Percentiles rank a stretch among this genome's conserved stretches.
phyloP scores from a whole-genome alignment of 1,284 basidiomycete genomes.

The Leccinum solheimii region DNA sequence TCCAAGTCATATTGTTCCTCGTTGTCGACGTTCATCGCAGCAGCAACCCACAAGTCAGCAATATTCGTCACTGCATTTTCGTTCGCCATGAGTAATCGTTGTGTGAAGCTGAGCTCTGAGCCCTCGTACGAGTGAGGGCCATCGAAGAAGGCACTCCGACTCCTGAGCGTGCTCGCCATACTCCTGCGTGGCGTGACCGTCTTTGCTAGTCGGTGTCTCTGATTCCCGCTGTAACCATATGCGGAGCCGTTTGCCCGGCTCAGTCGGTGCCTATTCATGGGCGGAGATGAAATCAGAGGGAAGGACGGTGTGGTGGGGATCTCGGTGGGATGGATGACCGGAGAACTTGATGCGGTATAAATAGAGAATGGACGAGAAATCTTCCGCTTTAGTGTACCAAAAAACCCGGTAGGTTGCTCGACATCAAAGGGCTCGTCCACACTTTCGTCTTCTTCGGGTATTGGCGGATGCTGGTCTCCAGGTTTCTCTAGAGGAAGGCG shows the following conservation, averaged over 20 bases:
- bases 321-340: slow-evolving; percentile 41
- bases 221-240: slow-evolving; percentile 67
- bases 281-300: slow-evolving; percentile 48
- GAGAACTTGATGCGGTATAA: slow-evolving; percentile 43
- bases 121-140: slow-evolving; percentile 40
- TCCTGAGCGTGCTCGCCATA: slow-evolving; percentile 46
- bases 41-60: slow-evolving; percentile 90
- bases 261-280: slow-evolving; percentile 44
- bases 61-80: slow-evolving; percentile 88
- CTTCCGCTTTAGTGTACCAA: slow-evolving; percentile 41
- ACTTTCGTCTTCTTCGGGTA: slow-evolving; percentile 58
- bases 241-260: slow-evolving; percentile 72
- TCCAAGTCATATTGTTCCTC: slow-evolving; percentile 39
- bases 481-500: slow-evolving; percentile 76
- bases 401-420: slow-evolving; percentile 41
- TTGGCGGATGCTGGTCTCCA: slow-evolving; percentile 42
- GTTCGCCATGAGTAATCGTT: slow-evolving; percentile 88
- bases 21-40: slow-evolving; percentile 83
- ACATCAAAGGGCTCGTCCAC: slow-evolving; percentile 49
- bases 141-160: slow-evolving; percentile 48
- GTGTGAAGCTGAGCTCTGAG: slow-evolving; percentile 78
- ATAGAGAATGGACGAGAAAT: slow-evolving; percentile 58
- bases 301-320: slow-evolving; percentile 42
- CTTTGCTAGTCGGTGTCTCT: slow-evolving; percentile 49
- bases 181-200: slow-evolving; percentile 38